Conservation (phyloP, 345 rosid genomes). For the Moricandia arvensis region DNA sequence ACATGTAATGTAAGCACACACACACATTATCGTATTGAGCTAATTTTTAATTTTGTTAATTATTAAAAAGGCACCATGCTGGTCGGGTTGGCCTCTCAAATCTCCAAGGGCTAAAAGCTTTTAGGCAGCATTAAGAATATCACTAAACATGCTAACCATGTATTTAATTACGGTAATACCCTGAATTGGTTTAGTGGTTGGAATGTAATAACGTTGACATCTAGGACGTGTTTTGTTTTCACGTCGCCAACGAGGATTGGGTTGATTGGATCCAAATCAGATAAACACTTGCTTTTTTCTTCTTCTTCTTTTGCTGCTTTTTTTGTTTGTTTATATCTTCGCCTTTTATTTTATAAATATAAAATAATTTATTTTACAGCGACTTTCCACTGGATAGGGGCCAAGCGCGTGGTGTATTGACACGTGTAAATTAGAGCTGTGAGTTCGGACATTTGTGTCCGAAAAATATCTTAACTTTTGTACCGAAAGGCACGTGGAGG, state of each 20-base stretch:
- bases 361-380: neutral
- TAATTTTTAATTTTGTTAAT: neutral
- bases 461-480: neutral
- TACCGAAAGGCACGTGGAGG: constrained; percentile 15
- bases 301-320: neutral
- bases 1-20: neutral
- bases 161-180: neutral
- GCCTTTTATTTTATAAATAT: neutral
- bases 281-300: constrained; percentile 17
- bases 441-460: neutral
- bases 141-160: constrained; percentile 13
- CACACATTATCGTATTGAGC: neutral
- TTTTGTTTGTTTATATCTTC: neutral
- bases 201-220: constrained; percentile 18
- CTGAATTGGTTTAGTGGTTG: constrained; percentile 2
- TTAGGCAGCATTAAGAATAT: constrained; percentile 8
- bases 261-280: constrained; percentile 35
- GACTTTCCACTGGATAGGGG: neutral
- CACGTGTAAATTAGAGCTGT: constrained; percentile 23
- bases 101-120: constrained; percentile 29
- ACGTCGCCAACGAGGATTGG: constrained; percentile 24
- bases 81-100: constrained; percentile 21
- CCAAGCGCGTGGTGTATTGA: constrained; percentile 2
- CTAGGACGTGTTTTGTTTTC: constrained; percentile 13
- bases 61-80: constrained; percentile 11